Evolutionary conservation across 805 yeast species (phyloP), one percentile per base, ranked within the genome.

Genomic region (Diddensiella caesifluorescens): DNA sequence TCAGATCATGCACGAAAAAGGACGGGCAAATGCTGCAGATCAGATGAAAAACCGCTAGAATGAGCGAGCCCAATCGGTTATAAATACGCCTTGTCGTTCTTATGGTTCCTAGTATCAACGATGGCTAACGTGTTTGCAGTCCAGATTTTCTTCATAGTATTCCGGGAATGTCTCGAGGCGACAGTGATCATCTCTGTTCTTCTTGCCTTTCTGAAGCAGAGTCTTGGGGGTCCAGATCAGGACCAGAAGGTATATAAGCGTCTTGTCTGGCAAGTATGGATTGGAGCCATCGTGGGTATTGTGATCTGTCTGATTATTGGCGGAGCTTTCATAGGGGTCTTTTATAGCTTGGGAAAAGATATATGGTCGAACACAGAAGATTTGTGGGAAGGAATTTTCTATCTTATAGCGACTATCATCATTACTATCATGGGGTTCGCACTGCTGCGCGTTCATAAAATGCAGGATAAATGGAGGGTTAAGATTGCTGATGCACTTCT

Each of bases 401-500:
- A 92, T 67, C 68, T 89, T 52, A 78, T 89, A 62, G 97, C 97
- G 2, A 75, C 94, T 0, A 67, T 84, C 34, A 76, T 89, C 75
- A 90, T 89, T 59, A 75, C 95, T 10, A 56, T 82, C 54, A 88
- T 89, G 96, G 97, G 97, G 62, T 74, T 90, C 58, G 95, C 96
- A 42, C 83, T 90, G 95, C 74, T 89, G 60, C 78, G 97, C 66
- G 74, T 89, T 63, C 88, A 89, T 71, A 90, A 89, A 71, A 84
- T 89, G 95, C 87, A 87, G 67, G 88, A 78, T 52, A 89, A 90
- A 68, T 89, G 97, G 97, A 79, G 95, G 70, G 73, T 87, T 52
- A 90, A 90, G 69, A 83, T 89, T 60, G 95, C 96, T 21, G 75
- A 69, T 57, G 88, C 95, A 5, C 65, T 87, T 46, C 65, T 86